Base-by-base conservation (phyloP, 2,329 filamentous ascomycete species). In the Monosporascus sp. region DNA sequence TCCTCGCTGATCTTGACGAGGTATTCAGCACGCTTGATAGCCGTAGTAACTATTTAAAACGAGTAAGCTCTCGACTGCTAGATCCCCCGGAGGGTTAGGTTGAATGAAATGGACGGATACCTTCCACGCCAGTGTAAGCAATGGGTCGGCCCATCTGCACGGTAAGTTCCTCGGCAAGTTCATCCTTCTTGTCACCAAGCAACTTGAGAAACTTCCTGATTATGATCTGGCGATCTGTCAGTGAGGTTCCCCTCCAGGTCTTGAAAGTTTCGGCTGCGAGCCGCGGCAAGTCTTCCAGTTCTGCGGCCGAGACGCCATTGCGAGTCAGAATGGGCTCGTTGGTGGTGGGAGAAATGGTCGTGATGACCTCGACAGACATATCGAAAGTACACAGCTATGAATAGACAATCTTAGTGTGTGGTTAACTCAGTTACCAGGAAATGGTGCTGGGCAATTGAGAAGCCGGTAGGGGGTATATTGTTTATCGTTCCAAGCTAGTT, bases 131-230 rank as follows among this genome's bases (percentile, higher is more conserved):
- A 0, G 89, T 89, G 70, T 93, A 97, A 38, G 88, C 82, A 64
- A 97, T 96, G 37, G 93, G 93, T 20, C 93, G 82, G 43, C 93
- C 93, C 92, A 97, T 97, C 75, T 97, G 92, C 68, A 90, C 86
- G 0, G 92, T 97, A 55, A 97, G 75, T 69, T 97, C 92, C 60
- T 83, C 80, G 6, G 88, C 91, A 37, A 97, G 78, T 57, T 85
- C 88, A 83, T 94, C 87, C 70, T 91, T 82, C 68, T 84, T 85
- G 48, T 84, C 80, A 17, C 75, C 72, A 27, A 97, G 77, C 5
- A 89, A 72, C 57, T 85, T 80, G 45, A 97, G 74, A 1, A 92
- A 91, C 64, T 88, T 89, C 63, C 83, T 85, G 63, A 97, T 84
- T 59, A 96, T 92, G 47, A 81, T 79, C 70, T 96, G 87, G 49